A percentile compares a stretch with the other conserved stretches of the same genome.
These are phyloP conservation scores for Cavenderia fasciculata DNA, from an alignment of 78 protist genomes.

Conservation along the genomic window DNA sequence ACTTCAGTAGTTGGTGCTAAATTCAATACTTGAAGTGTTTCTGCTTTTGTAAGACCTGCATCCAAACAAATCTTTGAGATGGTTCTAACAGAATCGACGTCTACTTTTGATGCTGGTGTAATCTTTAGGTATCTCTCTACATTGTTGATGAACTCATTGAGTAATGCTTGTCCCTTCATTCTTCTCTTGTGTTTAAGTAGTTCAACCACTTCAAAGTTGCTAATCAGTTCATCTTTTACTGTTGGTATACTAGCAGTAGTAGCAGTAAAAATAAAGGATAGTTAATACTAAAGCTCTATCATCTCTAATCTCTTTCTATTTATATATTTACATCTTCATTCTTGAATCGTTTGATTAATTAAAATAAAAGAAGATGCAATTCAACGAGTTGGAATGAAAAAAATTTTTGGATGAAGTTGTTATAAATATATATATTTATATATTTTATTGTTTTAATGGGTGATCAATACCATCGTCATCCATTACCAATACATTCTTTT, in stretches of 20 bases:
- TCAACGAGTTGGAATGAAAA: too few relatives aligned
- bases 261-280: too few relatives aligned
- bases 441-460: too few relatives aligned
- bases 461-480: too few relatives aligned
- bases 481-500: too few relatives aligned
- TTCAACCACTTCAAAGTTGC: slow-evolving; percentile 49
- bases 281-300: too few relatives aligned
- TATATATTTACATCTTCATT: too few relatives aligned
- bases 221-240: slow-evolving; percentile 44
- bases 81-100: not conserved
- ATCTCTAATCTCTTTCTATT: too few relatives aligned
- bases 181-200: slow-evolving; percentile 52
- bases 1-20: slow-evolving; percentile 61
- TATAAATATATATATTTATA: too few relatives aligned
- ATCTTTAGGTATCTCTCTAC: slow-evolving; percentile 6
- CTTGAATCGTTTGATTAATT: too few relatives aligned
- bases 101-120: slow-evolving; percentile 52
- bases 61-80: not conserved
- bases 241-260: slow-evolving; percentile 32
- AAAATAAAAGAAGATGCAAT: too few relatives aligned
- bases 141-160: slow-evolving; percentile 40
- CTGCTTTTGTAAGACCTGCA: slow-evolving; percentile 3
- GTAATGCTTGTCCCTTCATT: slow-evolving; percentile 24
- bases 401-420: too few relatives aligned
- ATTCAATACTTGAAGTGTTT: slow-evolving; percentile 52